phyloP scores from a whole-genome alignment of 169 alveolate species.

The Eimeria praecox region DNA sequence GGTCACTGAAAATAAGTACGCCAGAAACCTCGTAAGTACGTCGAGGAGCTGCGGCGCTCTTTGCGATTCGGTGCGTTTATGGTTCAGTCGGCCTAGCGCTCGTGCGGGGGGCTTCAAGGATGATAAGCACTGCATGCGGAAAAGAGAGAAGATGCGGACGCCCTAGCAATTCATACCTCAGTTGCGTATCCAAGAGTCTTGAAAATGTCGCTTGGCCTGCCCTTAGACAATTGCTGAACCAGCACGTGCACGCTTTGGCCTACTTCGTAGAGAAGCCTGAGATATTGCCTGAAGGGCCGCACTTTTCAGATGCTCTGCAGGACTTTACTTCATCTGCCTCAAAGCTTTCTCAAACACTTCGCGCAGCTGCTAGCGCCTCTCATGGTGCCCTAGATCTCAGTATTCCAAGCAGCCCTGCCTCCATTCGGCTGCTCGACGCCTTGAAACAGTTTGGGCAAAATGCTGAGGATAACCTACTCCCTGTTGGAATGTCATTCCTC shows the following conservation, averaged over 20 bases:
- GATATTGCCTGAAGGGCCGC: slow-evolving; percentile 34
- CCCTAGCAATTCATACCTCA: slow-evolving; percentile 36
- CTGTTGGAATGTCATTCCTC: slow-evolving; percentile 35
- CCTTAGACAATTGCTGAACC: slow-evolving; percentile 13
- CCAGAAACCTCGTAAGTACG: not conserved
- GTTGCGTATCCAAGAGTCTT: slow-evolving; percentile 50
- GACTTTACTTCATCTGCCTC: slow-evolving; percentile 21
- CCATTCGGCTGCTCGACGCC: not conserved
- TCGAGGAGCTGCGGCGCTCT: not conserved
- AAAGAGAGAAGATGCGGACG: not conserved
- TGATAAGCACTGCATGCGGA: slow-evolving; percentile 57
- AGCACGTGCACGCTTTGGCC: slow-evolving; percentile 45
- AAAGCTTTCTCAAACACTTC: slow-evolving; percentile 22
- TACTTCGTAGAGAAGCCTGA: slow-evolving; percentile 44
- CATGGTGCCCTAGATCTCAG: slow-evolving; percentile 14
- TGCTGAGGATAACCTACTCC: slow-evolving; percentile 38
- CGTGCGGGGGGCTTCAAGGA: slow-evolving; percentile 50
- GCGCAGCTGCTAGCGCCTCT: not conserved
- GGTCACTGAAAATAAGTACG: not conserved
- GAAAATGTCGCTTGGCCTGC: slow-evolving; percentile 57
- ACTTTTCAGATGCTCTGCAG: slow-evolving; percentile 9
- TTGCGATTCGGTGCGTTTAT: not conserved
- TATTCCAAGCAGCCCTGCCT: not conserved
- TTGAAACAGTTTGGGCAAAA: not conserved
- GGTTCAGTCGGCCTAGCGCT: slow-evolving; percentile 51